Base-by-base conservation (phyloP, 805 yeast species). In the Lachancea dasiensis region DNA sequence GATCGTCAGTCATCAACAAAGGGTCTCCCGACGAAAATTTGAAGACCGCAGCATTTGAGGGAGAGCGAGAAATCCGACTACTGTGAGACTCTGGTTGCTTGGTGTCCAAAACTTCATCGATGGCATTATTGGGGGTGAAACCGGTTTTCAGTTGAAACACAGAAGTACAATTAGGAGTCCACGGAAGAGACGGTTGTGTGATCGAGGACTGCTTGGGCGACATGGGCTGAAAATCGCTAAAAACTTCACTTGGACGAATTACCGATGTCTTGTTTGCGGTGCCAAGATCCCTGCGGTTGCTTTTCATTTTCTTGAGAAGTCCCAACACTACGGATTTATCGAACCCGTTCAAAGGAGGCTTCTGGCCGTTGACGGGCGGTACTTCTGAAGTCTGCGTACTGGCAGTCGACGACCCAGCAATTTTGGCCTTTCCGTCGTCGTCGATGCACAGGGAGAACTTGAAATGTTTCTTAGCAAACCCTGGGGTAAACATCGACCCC, bases 11-110 rank as follows among this genome's bases (percentile, higher is more conserved):
- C 17, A 56, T 43, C 19, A 58, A 36, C 16, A 58, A 36, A 15
- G 63, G 63, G 45, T 58, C 63, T 2, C 59, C 56, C n/a, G 59
- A 46, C 2, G 55, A 47, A 19, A 50, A 45, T 34, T 57, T 57
- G 35, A 58, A 58, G 4, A 57, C 60, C 20, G 51, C 52, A 36
- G 56, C 56, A 24, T 44, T 47, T 2, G 45, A 35, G 21, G 31
- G 34, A 5, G 40, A 34, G 13, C 33, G 17, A 13, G 8, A 21
- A 4, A 15, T 15, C 4, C 19, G 14, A 3, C 23, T 19, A 11
- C n/a, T 25, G 18, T 21, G 42, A 27, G 30, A 11, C 29, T 40
- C 35, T 20, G 23, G 6, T 34, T 41, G 24, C 25, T 38, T 35
- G 34, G 34, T 19, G 17, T 28, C 35, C n/a, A 54, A 36, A 11